phyloP scores from a whole-genome alignment of 192 early-diverging fungal species.

The Entomortierella chlamydospora region DNA sequence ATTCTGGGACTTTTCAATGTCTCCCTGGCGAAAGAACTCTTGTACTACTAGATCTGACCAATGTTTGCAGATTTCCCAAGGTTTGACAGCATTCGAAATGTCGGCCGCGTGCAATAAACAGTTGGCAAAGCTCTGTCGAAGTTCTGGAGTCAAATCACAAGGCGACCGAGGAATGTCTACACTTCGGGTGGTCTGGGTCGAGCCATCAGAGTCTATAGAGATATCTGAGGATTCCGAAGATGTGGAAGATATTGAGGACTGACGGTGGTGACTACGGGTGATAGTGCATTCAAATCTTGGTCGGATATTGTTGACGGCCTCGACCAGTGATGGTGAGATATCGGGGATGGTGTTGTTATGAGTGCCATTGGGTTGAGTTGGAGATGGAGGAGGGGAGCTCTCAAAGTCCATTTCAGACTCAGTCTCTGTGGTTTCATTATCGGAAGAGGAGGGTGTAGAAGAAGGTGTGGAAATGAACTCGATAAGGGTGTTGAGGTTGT shows the following conservation, averaged over 20 bases:
- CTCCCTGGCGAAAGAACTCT: slow-evolving; percentile 92
- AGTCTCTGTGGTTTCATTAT: slow-evolving; percentile 17
- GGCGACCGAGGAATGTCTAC: slow-evolving; percentile 14
- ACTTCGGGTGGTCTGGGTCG: slow-evolving; percentile 31
- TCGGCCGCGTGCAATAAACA: slow-evolving; percentile 90
- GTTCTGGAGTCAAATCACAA: slow-evolving; percentile 47
- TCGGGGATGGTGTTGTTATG: neutral
- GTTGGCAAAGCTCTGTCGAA: slow-evolving; percentile 72
- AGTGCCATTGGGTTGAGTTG: neutral
- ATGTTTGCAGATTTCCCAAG: slow-evolving; percentile 84
- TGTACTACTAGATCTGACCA: slow-evolving; percentile 91
- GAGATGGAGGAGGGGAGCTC: slow-evolving; percentile 2
- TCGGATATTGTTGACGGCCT: neutral
- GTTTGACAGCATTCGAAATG: slow-evolving; percentile 88
- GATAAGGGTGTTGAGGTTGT: slow-evolving; percentile 60
- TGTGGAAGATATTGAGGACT: slow-evolving; percentile 29
- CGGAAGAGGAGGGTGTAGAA: slow-evolving; percentile 25
- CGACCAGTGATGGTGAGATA: neutral
- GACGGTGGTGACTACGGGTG: slow-evolving; percentile 24
- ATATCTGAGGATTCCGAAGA: slow-evolving; percentile 37
- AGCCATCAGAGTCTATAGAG: slow-evolving; percentile 18
- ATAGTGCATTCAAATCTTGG: slow-evolving; percentile 8
- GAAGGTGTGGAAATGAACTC: slow-evolving; percentile 46
- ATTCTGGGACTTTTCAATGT: slow-evolving; percentile 78
- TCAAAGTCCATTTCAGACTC: slow-evolving; percentile 21